Base-by-base conservation (phyloP, 192 early-diverging fungal genomes). In the Dimargaris xerosporica region DNA sequence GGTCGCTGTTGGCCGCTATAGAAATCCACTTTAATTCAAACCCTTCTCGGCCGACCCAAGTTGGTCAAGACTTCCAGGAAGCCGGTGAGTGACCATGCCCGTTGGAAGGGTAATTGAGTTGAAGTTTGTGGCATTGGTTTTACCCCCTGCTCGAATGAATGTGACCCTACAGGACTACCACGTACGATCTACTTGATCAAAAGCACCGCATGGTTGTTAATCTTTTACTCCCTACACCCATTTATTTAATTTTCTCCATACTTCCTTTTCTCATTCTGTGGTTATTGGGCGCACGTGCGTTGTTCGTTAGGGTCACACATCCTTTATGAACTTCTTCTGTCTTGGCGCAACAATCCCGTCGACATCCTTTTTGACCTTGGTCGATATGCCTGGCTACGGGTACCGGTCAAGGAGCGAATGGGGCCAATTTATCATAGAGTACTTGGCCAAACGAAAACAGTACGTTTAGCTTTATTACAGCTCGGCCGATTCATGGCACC, bases 381-480 rank as follows among this genome's bases (percentile, higher is more conserved):
- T 78, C 31, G 76, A 78, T 47, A 78, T 78, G 76, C 76, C 76
- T 16, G 76, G 76, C 11, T 78, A 78, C 41, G 76, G 76, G n/a
- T 78, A 65, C 47, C 73, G 76, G 25, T 75, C 73, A 28, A 68
- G 69, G 17, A 47, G 62, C 34, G 73, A 75, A 30, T 78, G 76
- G 76, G 76, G 76, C 39, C 28, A 50, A 17, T 74, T 78, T 61
- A 71, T 75, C 44, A 67, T 64, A 46, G 61, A 71, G 31, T 78
- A 78, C 42, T 56, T 78, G 45, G 50, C 65, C 0, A 56, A 52
- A 17, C 71, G 76, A 31, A 65, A 68, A 39, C 68, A 67, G n/a
- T n/a, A n/a, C n/a, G n/a, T n/a, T n/a, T n/a, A n/a, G n/a, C n/a
- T n/a, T n/a, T n/a, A n/a, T n/a, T n/a, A n/a, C n/a, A n/a, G n/a